Conservation (phyloP, 495 filamentous ascomycete genomes). For the Letharia lupina region DNA sequence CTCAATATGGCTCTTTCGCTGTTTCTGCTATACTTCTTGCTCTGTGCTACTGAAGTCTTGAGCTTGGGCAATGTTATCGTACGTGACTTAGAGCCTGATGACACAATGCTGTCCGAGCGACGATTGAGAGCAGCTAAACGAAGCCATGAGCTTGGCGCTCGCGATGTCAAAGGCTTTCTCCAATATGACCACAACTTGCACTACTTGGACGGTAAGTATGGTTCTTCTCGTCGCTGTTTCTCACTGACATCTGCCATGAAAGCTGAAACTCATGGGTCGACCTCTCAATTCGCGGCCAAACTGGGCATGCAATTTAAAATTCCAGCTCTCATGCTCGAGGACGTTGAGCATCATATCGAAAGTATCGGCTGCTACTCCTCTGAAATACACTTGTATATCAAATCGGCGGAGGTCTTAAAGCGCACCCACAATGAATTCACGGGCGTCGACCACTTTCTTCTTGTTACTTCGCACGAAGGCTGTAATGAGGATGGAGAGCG, state of each 20-base stretch:
- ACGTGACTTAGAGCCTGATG: neutral
- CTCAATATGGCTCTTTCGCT: neutral
- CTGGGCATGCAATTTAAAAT: conserved; percentile 22
- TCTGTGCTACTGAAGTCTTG: neutral
- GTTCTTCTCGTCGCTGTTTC: neutral
- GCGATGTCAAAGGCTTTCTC: conserved; percentile 15
- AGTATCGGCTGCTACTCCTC: conserved; percentile 22
- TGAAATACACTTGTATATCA: conserved; percentile 22
- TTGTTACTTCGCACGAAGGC: conserved; percentile 30
- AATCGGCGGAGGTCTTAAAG: conserved; percentile 6
- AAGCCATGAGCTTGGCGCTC: conserved; percentile 3
- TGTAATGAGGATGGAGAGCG: conserved; percentile 29
- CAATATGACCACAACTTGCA: conserved; percentile 19
- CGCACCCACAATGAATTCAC: conserved; percentile 10
- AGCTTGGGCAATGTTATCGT: neutral
- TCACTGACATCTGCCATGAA: neutral
- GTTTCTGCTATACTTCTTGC: neutral
- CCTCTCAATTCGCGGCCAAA: conserved; percentile 21
- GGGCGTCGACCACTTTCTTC: conserved; percentile 17
- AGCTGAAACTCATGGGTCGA: conserved; percentile 8
- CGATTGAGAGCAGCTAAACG: conserved; percentile 15
- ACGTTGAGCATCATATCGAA: conserved; percentile 25
- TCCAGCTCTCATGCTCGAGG: conserved; percentile 27
- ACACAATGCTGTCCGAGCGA: neutral
- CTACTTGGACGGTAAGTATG: conserved; percentile 20